phyloP scores from a whole-genome alignment of 164 flowering plant species.

The Platanus orientalis region DNA sequence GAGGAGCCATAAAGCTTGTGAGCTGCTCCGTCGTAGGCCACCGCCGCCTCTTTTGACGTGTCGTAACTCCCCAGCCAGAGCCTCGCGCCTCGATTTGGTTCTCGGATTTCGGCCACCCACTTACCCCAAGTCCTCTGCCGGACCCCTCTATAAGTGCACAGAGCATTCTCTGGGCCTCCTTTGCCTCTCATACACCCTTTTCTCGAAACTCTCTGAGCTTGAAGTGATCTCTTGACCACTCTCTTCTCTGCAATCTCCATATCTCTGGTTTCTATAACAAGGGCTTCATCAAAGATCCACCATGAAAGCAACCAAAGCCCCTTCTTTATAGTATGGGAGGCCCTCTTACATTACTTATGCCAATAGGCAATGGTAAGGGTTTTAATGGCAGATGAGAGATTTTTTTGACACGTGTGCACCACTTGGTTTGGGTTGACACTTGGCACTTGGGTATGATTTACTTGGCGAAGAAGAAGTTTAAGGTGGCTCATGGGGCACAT shows the following conservation, averaged over 20 bases:
- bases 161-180: conserved; percentile 77
- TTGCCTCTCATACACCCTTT: conserved; percentile 79
- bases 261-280: not conserved
- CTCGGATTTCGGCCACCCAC: conserved; percentile 77
- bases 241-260: conserved; percentile 20
- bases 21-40: conserved; percentile 61
- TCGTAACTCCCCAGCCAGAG: conserved; percentile 71
- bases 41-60: conserved; percentile 53
- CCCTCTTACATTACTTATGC: too few relatives aligned
- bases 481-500: not conserved
- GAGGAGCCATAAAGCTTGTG: conserved; percentile 52
- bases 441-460: not conserved
- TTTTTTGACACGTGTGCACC: conserved; percentile 1
- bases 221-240: conserved; percentile 19
- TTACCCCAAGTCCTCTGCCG: conserved; percentile 79
- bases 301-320: too few relatives aligned
- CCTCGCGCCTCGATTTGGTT: conserved; percentile 63
- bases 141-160: conserved; percentile 66
- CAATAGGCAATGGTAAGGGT: not conserved
- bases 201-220: conserved; percentile 38
- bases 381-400: not conserved
- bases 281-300: too few relatives aligned
- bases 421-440: not conserved
- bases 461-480: conserved; percentile 1
- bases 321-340: not conserved